These are phyloP conservation scores for Aspergillus neoniger DNA, from an alignment of 2,329 filamentous ascomycete species.

Conservation along the genomic window DNA sequence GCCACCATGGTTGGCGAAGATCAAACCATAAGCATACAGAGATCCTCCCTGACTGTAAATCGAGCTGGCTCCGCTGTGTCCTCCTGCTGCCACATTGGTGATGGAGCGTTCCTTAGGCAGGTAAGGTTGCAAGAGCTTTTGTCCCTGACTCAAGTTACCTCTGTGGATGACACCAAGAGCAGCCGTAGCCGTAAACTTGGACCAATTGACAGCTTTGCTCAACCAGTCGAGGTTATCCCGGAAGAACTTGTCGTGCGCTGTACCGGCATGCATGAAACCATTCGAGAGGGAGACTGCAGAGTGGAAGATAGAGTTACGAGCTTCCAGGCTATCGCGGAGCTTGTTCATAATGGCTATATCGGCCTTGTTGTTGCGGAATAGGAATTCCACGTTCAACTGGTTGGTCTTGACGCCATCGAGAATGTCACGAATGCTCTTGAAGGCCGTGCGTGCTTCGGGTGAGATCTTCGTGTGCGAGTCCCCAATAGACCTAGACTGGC, in stretches of 20 bases:
- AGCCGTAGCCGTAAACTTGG: slow-evolving; percentile 96
- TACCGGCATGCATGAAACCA: slow-evolving; percentile 98
- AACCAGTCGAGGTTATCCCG: slow-evolving; percentile 97
- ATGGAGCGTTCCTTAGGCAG: slow-evolving; percentile 67
- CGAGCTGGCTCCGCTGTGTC: slow-evolving; percentile 69
- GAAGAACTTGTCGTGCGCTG: slow-evolving; percentile 98
- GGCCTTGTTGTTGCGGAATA: slow-evolving; percentile 92
- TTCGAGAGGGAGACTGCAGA: slow-evolving; percentile 96
- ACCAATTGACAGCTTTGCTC: slow-evolving; percentile 98
- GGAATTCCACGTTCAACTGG: slow-evolving; percentile 90
- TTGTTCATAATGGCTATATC: slow-evolving; percentile 94
- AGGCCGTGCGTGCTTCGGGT: slow-evolving; percentile 56
- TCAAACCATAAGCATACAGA: slow-evolving; percentile 90
- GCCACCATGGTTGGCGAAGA: slow-evolving; percentile 95
- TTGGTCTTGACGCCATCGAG: slow-evolving; percentile 92
- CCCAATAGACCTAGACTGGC: slow-evolving; percentile 46
- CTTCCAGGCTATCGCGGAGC: slow-evolving; percentile 91
- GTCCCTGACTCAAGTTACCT: slow-evolving; percentile 88
- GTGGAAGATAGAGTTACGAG: slow-evolving; percentile 97
- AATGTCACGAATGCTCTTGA: slow-evolving; percentile 60
- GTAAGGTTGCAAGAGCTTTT: slow-evolving; percentile 92
- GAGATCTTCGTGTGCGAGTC: slow-evolving; percentile 46
- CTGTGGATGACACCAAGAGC: slow-evolving; percentile 95
- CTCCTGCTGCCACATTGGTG: slow-evolving; percentile 55
- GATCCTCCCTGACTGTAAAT: slow-evolving; percentile 96